phyloP scores from a whole-genome alignment of 257 asterid genomes.

The Echium plantagineum region DNA sequence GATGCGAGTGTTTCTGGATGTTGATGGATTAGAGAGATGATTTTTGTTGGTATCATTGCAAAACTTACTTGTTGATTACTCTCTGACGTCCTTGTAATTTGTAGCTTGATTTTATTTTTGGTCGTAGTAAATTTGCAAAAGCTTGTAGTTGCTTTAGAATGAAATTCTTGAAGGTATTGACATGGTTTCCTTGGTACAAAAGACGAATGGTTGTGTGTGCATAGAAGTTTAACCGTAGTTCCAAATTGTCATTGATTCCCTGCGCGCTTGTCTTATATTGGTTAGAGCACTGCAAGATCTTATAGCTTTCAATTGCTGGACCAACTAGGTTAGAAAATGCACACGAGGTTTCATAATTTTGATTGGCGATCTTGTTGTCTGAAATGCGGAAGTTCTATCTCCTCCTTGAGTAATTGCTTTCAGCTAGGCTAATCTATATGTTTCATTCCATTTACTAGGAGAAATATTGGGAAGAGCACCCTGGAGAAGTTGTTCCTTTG shows the following conservation, averaged over 20 bases:
- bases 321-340: background rate
- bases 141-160: background rate
- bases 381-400: no score
- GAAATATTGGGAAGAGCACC: slow-evolving; percentile 86
- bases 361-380: no score
- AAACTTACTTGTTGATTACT: background rate
- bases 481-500: slow-evolving; percentile 72
- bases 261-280: no score
- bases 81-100: background rate
- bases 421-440: background rate
- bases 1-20: background rate
- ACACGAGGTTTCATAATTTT: background rate
- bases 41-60: background rate
- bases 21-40: no score
- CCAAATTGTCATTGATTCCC: no score
- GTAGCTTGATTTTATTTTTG: background rate
- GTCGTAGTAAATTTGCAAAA: background rate
- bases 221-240: no score
- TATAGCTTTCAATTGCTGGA: no score
- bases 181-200: no score
- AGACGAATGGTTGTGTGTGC: no score
- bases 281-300: no score
- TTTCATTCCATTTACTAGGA: slow-evolving; percentile 34
- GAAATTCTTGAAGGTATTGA: background rate
- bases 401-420: background rate